Base-by-base conservation (phyloP, 2,329 filamentous ascomycete genomes). In the Trichoderma citrinoviride region DNA sequence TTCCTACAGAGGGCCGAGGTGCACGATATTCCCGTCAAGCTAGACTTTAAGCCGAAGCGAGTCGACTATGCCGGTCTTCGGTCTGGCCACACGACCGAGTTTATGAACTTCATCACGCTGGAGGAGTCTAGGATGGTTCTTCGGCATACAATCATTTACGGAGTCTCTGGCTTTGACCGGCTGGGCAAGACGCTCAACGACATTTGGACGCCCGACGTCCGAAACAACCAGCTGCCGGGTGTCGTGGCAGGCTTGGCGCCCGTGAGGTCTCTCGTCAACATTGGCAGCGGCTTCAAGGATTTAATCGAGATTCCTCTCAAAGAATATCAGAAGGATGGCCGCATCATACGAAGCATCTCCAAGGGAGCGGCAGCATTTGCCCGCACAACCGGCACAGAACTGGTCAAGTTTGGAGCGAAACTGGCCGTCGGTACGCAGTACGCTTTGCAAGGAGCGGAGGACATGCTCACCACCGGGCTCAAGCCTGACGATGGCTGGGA, bases 11-110 rank as follows among this genome's bases (percentile, higher is more conserved):
- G 95, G 61, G 89, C 92, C 1, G 95, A 98, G 77, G 84, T 99
- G 53, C 90, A 92, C 68, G 87, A 91, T 4, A 86, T 99, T 25
- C 88, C 88, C 2, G 84, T 99, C 64, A 93, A 90, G 72, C 86
- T 87, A 3, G 95, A 99, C 77, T 99, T 99, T 79, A 99, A 99
- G 76, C 95, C 95, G 8, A 98, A 99, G 77, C 87, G 92, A n/a
- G 92, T 99, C 19, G 94, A 99, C 76, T 99, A 99, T 71, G 91
- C 89, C 0, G 93, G 93, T 3, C 84, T 99, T 3, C 88, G 93
- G 27, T 97, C 95, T 1, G 95, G 95, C 1, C 92, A 92, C 69
- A 98, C 95, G 0, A 96, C 92, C 0, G 95, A 99, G 75, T 96
- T 99, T 73, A 98, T 98, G 93, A 99, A 99, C 76, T 97, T 99